These are phyloP conservation scores for Ambrosiella xylebori DNA, from an alignment of 2,329 filamentous ascomycete species.

Conservation along the genomic window DNA sequence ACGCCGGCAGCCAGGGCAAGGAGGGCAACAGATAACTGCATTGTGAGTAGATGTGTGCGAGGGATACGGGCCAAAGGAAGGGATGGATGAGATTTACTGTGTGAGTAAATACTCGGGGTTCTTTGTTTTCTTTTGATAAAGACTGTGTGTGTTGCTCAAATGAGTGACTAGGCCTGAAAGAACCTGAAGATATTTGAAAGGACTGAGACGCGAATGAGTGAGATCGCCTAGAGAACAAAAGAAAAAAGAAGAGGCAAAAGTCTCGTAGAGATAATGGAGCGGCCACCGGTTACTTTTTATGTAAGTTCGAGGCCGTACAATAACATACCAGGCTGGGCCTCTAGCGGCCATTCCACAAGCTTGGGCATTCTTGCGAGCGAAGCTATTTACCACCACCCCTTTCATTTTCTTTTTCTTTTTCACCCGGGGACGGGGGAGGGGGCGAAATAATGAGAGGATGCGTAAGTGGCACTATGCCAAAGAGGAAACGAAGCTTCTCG, in stretches of 20 bases:
- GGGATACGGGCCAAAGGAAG: neutral
- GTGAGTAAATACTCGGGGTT: neutral
- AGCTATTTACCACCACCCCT: neutral
- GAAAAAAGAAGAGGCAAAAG: neutral
- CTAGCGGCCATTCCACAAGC: neutral
- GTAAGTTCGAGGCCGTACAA: too few relatives aligned
- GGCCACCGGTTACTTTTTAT: neutral
- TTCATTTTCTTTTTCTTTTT: neutral
- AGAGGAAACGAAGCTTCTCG: too few relatives aligned
- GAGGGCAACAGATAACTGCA: conserved; percentile 7
- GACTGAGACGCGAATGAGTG: conserved; percentile 2
- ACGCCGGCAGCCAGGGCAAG: neutral
- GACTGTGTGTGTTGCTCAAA: neutral
- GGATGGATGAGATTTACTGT: neutral
- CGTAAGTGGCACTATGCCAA: neutral
- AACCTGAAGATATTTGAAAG: neutral
- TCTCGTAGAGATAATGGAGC: neutral
- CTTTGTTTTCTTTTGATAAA: neutral
- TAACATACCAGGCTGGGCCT: neutral
- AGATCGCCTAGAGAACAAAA: conserved; percentile 2
- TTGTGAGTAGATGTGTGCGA: neutral
- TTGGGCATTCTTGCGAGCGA: neutral
- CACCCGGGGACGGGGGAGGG: neutral
- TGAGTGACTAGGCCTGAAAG: neutral
- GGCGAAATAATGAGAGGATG: neutral